phyloP scores from a whole-genome alignment of 371 early-diverging fungal genomes.

The Apophysomyces trapeziformis region DNA sequence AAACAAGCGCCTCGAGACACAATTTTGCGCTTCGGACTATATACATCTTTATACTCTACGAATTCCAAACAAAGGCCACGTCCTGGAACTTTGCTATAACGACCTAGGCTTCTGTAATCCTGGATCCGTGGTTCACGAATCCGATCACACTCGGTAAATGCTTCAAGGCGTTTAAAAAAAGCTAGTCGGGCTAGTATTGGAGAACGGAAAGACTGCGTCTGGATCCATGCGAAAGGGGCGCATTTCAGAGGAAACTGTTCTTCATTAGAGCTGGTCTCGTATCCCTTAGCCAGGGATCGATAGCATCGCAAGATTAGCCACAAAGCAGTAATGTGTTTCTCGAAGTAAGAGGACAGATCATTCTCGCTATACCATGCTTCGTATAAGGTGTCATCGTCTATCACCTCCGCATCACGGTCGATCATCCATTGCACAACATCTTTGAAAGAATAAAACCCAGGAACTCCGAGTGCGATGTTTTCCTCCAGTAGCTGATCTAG shows the following conservation, averaged over 20 bases:
- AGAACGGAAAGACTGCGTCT: constrained; percentile 21
- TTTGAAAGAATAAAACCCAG: constrained; percentile 34
- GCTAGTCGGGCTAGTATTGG: constrained; percentile 32
- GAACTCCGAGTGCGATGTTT: constrained; percentile 41
- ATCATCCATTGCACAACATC: constrained; percentile 36
- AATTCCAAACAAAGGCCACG: constrained; percentile 26
- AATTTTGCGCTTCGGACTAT: constrained; percentile 6
- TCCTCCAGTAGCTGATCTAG: constrained; percentile 35
- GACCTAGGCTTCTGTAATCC: constrained; percentile 24
- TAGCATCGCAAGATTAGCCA: constrained; percentile 20
- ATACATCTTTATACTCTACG: background rate
- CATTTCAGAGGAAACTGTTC: constrained; percentile 29
- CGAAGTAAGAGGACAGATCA: background rate
- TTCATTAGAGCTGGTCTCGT: constrained; percentile 8
- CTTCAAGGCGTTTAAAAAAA: constrained; percentile 45
- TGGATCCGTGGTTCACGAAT: constrained; percentile 27
- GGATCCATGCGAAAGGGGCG: constrained; percentile 30
- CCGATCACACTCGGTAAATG: constrained; percentile 30
- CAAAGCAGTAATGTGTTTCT: background rate
- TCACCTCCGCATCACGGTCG: background rate
- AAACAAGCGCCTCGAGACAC: constrained; percentile 13
- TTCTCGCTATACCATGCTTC: background rate
- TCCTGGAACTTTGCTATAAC: background rate
- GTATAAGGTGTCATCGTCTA: background rate
- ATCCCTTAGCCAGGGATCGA: constrained; percentile 16